Evolutionary conservation across 768 basidiomycete genomes (phyloP).

Genomic region (Naematelia encephala): DNA sequence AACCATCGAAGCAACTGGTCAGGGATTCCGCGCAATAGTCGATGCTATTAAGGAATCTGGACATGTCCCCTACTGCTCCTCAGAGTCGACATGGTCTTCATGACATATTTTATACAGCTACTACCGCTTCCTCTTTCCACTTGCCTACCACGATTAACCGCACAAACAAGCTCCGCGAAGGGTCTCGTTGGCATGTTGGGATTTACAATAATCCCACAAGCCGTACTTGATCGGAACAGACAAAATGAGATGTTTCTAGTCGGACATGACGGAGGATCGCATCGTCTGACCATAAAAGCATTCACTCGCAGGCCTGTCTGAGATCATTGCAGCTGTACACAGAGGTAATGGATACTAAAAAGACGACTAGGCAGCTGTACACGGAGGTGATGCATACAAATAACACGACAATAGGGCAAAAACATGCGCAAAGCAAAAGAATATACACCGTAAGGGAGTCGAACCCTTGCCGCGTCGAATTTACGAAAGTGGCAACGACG

Average conservation of each 20-base stretch:
- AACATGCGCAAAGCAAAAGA: neutral
- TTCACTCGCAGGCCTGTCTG: too few relatives aligned
- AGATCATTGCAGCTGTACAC: too few relatives aligned
- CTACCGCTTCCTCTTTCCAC: neutral
- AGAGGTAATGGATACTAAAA: too few relatives aligned
- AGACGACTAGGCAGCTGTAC: too few relatives aligned
- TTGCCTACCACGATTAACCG: neutral
- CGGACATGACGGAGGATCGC: neutral
- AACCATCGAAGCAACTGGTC: too few relatives aligned
- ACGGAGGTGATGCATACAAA: too few relatives aligned
- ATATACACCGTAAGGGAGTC: slow-evolving; percentile 7
- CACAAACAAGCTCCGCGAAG: neutral
- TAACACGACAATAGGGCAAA: neutral
- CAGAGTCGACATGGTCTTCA: too few relatives aligned
- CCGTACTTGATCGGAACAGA: neutral
- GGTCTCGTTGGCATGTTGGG: neutral
- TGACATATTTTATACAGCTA: neutral
- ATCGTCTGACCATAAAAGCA: too few relatives aligned
- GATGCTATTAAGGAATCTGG: too few relatives aligned
- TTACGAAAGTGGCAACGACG: slow-evolving; percentile 7
- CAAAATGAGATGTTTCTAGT: neutral
- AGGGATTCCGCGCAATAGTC: too few relatives aligned
- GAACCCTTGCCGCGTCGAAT: slow-evolving; percentile 11
- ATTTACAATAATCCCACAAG: neutral
- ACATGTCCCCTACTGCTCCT: too few relatives aligned